These are phyloP conservation scores for Nakazawaea laoshanensis DNA, from an alignment of 805 yeast genomes.

Conservation along the genomic window DNA sequence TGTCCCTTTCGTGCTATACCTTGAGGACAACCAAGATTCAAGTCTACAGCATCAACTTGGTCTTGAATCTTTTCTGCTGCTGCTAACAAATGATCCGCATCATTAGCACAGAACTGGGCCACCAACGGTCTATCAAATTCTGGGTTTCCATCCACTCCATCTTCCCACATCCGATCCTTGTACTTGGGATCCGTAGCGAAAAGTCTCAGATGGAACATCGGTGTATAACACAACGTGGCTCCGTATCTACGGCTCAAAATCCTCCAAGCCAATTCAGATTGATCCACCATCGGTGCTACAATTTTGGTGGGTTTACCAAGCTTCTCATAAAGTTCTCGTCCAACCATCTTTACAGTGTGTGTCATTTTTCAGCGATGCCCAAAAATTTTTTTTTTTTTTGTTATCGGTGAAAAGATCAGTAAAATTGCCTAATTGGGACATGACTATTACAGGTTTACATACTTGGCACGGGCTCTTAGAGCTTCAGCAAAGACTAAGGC, in stretches of 20 bases:
- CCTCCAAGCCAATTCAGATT: conserved; percentile 93
- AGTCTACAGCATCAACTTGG: conserved; percentile 90
- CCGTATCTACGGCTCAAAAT: conserved; percentile 80
- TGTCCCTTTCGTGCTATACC: conserved; percentile 93
- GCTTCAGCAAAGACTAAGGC: conserved; percentile 77
- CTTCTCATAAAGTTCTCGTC: conserved; percentile 61
- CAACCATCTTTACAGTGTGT: conserved; percentile 27
- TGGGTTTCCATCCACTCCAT: conserved; percentile 61
- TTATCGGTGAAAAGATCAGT: conserved; percentile 45
- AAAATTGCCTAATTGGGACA: conserved; percentile 24
- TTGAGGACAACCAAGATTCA: conserved; percentile 96
- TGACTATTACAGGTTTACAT: neutral
- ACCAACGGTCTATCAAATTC: conserved; percentile 74
- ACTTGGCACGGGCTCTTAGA: conserved; percentile 52
- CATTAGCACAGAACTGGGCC: conserved; percentile 96
- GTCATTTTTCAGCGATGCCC: neutral
- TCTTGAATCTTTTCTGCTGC: conserved; percentile 82
- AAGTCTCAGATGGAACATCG: conserved; percentile 90
- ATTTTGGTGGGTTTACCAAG: conserved; percentile 74
- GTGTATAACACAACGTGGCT: conserved; percentile 90
- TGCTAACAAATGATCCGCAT: conserved; percentile 69
- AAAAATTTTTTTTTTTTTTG: conserved; percentile 9
- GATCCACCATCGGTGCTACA: conserved; percentile 99
- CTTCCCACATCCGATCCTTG: conserved; percentile 64
- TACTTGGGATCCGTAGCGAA: conserved; percentile 83